Evolutionary conservation across 768 basidiomycete genomes (phyloP), one percentile per base, ranked within the genome.

Genomic region (Kwoniella newhampshirensis): DNA sequence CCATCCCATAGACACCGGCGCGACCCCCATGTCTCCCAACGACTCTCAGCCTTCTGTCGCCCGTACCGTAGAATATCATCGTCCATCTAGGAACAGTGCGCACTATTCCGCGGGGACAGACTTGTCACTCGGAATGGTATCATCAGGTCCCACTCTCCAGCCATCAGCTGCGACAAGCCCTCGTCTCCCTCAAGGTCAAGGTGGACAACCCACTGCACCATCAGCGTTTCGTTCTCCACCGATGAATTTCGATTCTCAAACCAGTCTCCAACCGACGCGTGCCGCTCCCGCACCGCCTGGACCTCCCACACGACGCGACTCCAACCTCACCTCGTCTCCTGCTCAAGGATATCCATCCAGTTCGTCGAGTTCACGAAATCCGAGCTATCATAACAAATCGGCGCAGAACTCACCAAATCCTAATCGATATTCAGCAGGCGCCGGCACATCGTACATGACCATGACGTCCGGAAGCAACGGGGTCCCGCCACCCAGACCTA

Each of bases 51-150:
- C 49, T 27, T 59, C 57, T 12, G 54, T 67, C 23, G 54, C 66
- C 7, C 68, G 74, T n/a, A 70, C 73, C 13, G 68, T 76, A 26
- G 73, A 73, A 42, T 76, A 76, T 47, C 71, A 71, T 48, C 70
- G 75, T n/a, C 75, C 75, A n/a, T 67, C 75, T 9, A 66, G 71
- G 39, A 66, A 73, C 55, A 73, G 70, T 27, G 67, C 69, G 2
- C 62, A 71, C 40, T 69, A 75, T 41, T 63, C 75, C n/a, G 63
- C 71, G n/a, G 70, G 67, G 7, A 68, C 70, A 36, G 75, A 76
- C 45, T 68, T 76, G 68, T 66, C 73, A 1, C 61, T 76, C 30
- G 70, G 71, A 8, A 73, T 76, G 75, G 58, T 62, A 17, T 54
- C 69, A 20, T 52, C 74, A 47, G 50, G 35, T 50, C 26, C 57